phyloP scores from a whole-genome alignment of 768 basidiomycete genomes.

The Podaxis sp. region DNA sequence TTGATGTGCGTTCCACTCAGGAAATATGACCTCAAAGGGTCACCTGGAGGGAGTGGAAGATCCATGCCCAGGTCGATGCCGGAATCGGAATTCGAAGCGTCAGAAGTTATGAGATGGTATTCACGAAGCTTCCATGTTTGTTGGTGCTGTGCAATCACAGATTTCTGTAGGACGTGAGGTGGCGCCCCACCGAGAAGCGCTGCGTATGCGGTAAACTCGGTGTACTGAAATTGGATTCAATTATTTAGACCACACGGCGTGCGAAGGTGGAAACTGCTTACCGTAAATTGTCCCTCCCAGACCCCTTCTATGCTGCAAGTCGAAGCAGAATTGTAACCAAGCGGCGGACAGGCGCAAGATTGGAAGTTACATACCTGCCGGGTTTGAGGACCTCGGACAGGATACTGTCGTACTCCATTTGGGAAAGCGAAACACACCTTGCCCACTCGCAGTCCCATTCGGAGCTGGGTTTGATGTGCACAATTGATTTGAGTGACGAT shows the following conservation, averaged over 20 bases:
- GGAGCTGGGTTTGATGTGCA: constrained; percentile 13
- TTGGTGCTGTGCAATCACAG: constrained; percentile 75
- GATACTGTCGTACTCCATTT: constrained; percentile 24
- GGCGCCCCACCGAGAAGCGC: constrained; percentile 65
- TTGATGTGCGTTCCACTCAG: constrained; percentile 46
- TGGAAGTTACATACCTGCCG: constrained; percentile 39
- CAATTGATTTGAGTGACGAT: constrained; percentile 15
- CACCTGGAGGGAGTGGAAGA: constrained; percentile 46
- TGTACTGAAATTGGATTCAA: constrained; percentile 45
- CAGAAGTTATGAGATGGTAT: constrained; percentile 48
- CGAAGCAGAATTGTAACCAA: constrained; percentile 2
- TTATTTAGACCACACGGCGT: not conserved
- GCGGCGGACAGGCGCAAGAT: not conserved
- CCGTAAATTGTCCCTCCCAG: constrained; percentile 80
- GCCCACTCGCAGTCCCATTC: constrained; percentile 76
- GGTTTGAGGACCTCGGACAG: constrained; percentile 48
- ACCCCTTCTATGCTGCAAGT: constrained; percentile 57
- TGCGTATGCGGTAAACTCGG: constrained; percentile 82
- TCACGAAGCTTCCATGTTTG: constrained; percentile 90
- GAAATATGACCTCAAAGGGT: constrained; percentile 59
- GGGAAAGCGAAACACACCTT: constrained; percentile 40
- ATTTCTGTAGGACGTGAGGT: constrained; percentile 64
- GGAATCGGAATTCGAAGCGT: constrained; percentile 25
- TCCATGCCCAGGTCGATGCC: constrained; percentile 28
- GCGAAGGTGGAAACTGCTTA: constrained; percentile 26